These are phyloP conservation scores for Metarhizium guizhouense DNA, from an alignment of 2,329 filamentous ascomycete genomes.

Conservation along the genomic window DNA sequence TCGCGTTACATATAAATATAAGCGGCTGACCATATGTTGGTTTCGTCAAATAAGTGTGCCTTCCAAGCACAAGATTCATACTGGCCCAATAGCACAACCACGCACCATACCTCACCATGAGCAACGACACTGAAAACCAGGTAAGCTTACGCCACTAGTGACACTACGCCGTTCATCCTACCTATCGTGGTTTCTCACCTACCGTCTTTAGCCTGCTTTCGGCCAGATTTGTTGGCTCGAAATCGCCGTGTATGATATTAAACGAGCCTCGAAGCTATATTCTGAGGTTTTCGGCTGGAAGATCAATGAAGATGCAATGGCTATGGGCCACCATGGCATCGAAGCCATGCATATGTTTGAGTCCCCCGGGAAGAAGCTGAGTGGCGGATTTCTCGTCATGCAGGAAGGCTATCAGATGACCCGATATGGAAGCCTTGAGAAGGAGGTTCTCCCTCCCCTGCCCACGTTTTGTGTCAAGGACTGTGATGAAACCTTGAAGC, in stretches of 20 bases:
- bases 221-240: slow-evolving; percentile 31
- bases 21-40: background rate
- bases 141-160: background rate
- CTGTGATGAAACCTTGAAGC: slow-evolving; percentile 21
- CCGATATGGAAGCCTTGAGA: slow-evolving; percentile 15
- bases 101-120: background rate
- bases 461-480: slow-evolving; percentile 24
- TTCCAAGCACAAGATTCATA: background rate
- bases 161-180: background rate
- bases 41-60: background rate
- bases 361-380: slow-evolving; percentile 17
- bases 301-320: slow-evolving; percentile 12
- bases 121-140: background rate
- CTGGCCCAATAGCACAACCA: background rate
- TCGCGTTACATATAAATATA: background rate
- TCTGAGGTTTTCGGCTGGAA: slow-evolving; percentile 26
- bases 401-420: slow-evolving; percentile 18
- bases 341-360: slow-evolving; percentile 25
- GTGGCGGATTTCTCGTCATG: slow-evolving; percentile 26
- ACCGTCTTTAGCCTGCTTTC: slow-evolving; percentile 2
- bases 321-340: slow-evolving; percentile 13
- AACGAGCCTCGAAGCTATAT: slow-evolving; percentile 28
- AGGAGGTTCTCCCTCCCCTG: slow-evolving; percentile 19
- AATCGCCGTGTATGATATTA: slow-evolving; percentile 25
- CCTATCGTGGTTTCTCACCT: background rate